Base-by-base conservation (phyloP, 345 rosid genomes). In the Abelmoschus esculentus region DNA sequence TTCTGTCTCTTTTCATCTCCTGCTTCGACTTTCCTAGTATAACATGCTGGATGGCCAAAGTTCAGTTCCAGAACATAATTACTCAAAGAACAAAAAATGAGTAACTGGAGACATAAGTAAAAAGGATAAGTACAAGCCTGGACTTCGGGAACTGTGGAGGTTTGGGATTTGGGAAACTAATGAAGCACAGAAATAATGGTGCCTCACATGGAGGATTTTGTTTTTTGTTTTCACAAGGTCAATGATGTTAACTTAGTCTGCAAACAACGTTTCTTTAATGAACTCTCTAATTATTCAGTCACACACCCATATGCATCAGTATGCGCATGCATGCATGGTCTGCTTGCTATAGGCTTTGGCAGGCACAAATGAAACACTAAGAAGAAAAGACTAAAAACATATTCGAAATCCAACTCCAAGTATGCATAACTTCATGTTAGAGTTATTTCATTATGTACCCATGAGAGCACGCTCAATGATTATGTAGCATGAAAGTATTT, bases 401-500 rank as follows among this genome's bases (percentile, higher is more conserved):
- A 47, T 47, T 47, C 52, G 14, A 47, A 47, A 12, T 47, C 52
- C 52, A 47, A 47, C 26, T 22, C 26, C 26, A 22, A 22, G 52
- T 53, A 53, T 53, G 7, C 2, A 19, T 53, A 53, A n/a, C 26
- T 53, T 53, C 57, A 53, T 7, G 28, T 53, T 18, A 14, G 52
- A 47, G 12, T 68, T 57, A 60, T 73, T 64, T 72, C 74, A 78
- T 70, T 70, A 74, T 75, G 74, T 72, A 76, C 40, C 75, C 63
- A 59, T 52, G 68, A 67, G 69, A 79, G 84, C 88, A 85, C 88
- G 88, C 88, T 74, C 80, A 80, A 79, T 85, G 76, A 82, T 85
- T 76, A 70, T 85, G 88, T 82, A 80, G 40, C 61, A 9, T 42
- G 58, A 44, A 38, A 67, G 14, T 3, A 47, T 31, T 62, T 72